Conservation (phyloP, 2,329 filamentous ascomycete genomes). For the Acrocalymma vagum region DNA sequence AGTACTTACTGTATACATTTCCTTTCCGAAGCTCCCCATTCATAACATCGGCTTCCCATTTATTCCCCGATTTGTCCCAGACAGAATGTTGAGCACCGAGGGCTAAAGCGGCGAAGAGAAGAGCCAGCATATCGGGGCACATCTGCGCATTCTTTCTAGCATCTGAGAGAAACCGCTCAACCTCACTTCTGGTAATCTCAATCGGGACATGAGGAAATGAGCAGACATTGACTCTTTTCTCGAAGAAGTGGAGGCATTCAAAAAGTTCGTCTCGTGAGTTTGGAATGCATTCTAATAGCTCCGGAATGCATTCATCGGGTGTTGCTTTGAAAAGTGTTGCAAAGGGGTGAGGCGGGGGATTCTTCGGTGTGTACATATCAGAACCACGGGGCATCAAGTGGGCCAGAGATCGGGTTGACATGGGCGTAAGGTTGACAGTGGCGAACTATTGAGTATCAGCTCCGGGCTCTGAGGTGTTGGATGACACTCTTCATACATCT, state of each 20-base stretch:
- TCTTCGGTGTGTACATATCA: slow-evolving; percentile 52
- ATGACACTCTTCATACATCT: slow-evolving; percentile 51
- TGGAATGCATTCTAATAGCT: slow-evolving; percentile 50
- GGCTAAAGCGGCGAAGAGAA: slow-evolving; percentile 58
- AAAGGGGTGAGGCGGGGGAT: slow-evolving; percentile 53
- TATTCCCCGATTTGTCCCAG: slow-evolving; percentile 50
- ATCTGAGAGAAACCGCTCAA: slow-evolving; percentile 55
- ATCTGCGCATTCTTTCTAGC: slow-evolving; percentile 51
- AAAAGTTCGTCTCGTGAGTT: slow-evolving; percentile 48
- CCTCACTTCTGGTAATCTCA: slow-evolving; percentile 52
- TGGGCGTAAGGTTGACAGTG: slow-evolving; percentile 46
- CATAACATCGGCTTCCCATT: slow-evolving; percentile 49
- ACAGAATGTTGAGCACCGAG: slow-evolving; percentile 56
- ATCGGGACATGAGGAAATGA: slow-evolving; percentile 57
- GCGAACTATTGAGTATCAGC: slow-evolving; percentile 50
- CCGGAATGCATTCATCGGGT: slow-evolving; percentile 43
- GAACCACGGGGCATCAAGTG: slow-evolving; percentile 52
- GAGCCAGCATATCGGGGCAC: slow-evolving; percentile 57
- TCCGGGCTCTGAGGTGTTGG: slow-evolving; percentile 1
- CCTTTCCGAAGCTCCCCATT: slow-evolving; percentile 46
- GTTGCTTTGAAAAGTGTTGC: slow-evolving; percentile 52
- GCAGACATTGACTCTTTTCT: slow-evolving; percentile 52
- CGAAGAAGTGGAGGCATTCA: slow-evolving; percentile 52
- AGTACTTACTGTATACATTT: slow-evolving; percentile 56
- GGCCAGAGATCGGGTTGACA: slow-evolving; percentile 48